Conservation (phyloP, 345 rosid species). For the Garcia nutans region DNA sequence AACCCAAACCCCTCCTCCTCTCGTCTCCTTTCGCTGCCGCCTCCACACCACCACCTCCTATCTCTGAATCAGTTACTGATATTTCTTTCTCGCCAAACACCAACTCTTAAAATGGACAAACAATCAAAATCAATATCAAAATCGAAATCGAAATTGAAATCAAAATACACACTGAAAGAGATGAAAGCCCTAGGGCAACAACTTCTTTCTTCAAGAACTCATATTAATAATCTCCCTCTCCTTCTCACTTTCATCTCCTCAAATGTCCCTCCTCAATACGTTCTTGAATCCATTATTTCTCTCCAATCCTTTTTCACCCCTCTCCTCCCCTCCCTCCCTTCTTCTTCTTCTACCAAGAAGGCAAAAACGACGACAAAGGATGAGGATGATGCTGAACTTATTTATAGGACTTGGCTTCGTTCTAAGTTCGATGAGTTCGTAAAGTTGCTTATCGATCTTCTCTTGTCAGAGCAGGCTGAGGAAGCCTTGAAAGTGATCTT, state of each 20-base stretch:
- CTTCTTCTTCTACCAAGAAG: conserved; percentile 26
- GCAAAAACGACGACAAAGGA: neutral
- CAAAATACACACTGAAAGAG: no score
- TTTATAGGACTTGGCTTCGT: conserved; percentile 78
- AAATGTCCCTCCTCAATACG: conserved; percentile 54
- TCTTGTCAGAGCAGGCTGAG: conserved; percentile 45
- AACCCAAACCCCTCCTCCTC: no score
- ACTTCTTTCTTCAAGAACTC: no score
- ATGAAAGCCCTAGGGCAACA: no score
- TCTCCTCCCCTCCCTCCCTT: conserved; percentile 69
- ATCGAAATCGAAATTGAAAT: no score
- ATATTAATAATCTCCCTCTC: conserved; percentile 77
- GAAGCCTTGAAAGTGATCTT: conserved; percentile 53
- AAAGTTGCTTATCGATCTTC: conserved; percentile 45
- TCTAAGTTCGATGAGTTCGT: conserved; percentile 76
- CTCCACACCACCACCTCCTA: no score
- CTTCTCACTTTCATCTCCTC: conserved; percentile 71
- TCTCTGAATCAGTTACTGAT: no score
- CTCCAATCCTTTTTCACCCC: conserved; percentile 92
- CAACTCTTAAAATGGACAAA: no score
- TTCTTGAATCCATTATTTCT: conserved; percentile 78
- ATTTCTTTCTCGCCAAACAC: no score
- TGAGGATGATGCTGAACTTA: conserved; percentile 42
- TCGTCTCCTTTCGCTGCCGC: no score
- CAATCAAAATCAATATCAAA: no score